Conservation (phyloP, 23 red algal species). For the Pyropia yezoensis region DNA sequence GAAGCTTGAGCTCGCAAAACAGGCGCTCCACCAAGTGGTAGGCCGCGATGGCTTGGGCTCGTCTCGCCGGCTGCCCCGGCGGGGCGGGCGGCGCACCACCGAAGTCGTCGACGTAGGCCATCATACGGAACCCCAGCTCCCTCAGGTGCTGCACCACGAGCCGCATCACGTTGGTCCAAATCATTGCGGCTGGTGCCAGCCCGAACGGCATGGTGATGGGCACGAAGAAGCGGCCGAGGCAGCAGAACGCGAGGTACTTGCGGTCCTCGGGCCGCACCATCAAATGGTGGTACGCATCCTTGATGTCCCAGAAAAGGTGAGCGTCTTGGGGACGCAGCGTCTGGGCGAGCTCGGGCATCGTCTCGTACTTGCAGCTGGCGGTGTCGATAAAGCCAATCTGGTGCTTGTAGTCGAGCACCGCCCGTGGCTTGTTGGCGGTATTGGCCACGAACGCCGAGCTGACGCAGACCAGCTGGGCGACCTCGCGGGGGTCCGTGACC, state of each 20-base stretch:
- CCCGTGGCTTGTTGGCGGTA: slow-evolving; percentile 1
- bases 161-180: slow-evolving; percentile 20
- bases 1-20: neutral
- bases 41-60: neutral
- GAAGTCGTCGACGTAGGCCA: slow-evolving; percentile 37
- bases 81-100: no score
- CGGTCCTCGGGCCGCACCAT: slow-evolving; percentile 3
- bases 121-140: neutral
- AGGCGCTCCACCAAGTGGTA: neutral
- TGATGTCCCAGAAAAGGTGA: slow-evolving; percentile 5
- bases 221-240: slow-evolving; percentile 4
- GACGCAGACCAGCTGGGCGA: no score
- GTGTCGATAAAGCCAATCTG: slow-evolving; percentile 8
- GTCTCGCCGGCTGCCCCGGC: no score
- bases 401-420: neutral
- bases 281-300: slow-evolving; percentile 36
- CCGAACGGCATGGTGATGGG: slow-evolving; percentile 26
- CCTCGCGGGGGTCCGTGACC: no score
- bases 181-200: neutral
- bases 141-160: slow-evolving; percentile 14
- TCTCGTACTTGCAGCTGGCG: slow-evolving; percentile 12
- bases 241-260: slow-evolving; percentile 31
- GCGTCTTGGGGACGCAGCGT: neutral
- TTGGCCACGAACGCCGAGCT: slow-evolving; percentile 5
- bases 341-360: slow-evolving; percentile 10